Conservation (phyloP, 2,329 filamentous ascomycete genomes). For the Escovopsis sp. region DNA sequence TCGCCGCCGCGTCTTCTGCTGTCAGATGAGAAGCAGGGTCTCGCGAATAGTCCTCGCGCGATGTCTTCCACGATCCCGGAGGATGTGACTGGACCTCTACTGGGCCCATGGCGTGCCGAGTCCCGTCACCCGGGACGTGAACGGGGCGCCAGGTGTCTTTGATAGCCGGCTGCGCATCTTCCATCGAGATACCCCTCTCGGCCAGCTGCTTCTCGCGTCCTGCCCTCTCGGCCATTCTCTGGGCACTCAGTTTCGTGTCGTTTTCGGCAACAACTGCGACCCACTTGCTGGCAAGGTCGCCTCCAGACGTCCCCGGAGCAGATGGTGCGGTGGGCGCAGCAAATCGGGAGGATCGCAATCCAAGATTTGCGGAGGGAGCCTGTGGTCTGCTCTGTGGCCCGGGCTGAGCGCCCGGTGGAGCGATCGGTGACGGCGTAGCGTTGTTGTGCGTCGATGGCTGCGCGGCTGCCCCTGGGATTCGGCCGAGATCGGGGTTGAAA, state of each 20-base stretch:
- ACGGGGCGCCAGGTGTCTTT: conserved; percentile 40
- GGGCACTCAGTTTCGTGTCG: conserved; percentile 29
- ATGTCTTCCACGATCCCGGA: conserved; percentile 16
- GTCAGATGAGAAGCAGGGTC: background rate
- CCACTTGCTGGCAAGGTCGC: conserved; percentile 27
- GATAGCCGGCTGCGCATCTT: conserved; percentile 32
- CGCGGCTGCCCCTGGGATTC: conserved; percentile 25
- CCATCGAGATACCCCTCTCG: conserved; percentile 28
- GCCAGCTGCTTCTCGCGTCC: conserved; percentile 29
- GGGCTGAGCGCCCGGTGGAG: conserved; percentile 18
- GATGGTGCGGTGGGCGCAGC: background rate
- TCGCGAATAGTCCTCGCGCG: conserved; percentile 14
- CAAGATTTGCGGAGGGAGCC: conserved; percentile 16
- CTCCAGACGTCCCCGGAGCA: conserved; percentile 10
- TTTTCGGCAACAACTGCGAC: conserved; percentile 27
- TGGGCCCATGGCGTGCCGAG: conserved; percentile 13
- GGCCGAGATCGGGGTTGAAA: conserved; percentile 48
- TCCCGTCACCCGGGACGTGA: conserved; percentile 22
- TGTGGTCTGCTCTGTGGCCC: conserved; percentile 15
- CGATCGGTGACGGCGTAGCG: conserved; percentile 32
- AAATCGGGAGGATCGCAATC: conserved; percentile 17
- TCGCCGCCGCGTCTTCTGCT: conserved; percentile 11
- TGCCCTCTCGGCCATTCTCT: conserved; percentile 23
- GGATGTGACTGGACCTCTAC: conserved; percentile 16
- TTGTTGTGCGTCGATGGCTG: conserved; percentile 19